Percentiles rank a stretch among this genome's conserved stretches.
Evolutionary conservation across 371 early-diverging fungal genomes (phyloP).

Genomic region (Mucor racemosus): DNA sequence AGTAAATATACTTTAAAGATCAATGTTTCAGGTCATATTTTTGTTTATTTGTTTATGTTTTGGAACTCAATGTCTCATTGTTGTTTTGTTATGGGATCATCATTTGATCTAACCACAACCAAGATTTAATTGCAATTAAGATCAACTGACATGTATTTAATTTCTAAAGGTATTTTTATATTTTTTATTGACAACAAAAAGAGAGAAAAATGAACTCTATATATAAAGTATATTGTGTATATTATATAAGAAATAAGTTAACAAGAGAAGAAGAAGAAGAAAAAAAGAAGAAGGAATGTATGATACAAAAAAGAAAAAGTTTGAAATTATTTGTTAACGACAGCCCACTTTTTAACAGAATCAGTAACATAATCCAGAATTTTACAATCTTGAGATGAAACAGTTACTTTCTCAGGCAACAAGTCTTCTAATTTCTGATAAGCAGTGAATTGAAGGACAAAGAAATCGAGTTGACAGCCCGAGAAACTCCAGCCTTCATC

Average conservation of each 20-base stretch:
- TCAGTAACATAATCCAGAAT: slow-evolving; percentile 27
- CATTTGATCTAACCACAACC: neutral
- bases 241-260: neutral
- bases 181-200: slow-evolving; percentile 4
- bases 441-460: slow-evolving; percentile 30
- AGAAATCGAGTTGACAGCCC: slow-evolving; percentile 55
- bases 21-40: too few relatives aligned
- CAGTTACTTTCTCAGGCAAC: slow-evolving; percentile 28
- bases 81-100: neutral
- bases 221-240: neutral
- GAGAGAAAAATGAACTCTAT: neutral
- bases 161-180: neutral
- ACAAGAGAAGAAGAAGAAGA: neutral
- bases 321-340: neutral
- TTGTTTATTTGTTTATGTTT: neutral
- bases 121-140: slow-evolving; percentile 1
- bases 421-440: slow-evolving; percentile 18
- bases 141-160: neutral
- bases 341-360: slow-evolving; percentile 33
- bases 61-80: neutral
- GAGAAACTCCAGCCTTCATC: slow-evolving; percentile 59
- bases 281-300: neutral
- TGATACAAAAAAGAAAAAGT: neutral
- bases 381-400: slow-evolving; percentile 19
- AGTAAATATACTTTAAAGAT: too few relatives aligned